phyloP scores from a whole-genome alignment of 257 asterid species.

The Verbena officinalis region DNA sequence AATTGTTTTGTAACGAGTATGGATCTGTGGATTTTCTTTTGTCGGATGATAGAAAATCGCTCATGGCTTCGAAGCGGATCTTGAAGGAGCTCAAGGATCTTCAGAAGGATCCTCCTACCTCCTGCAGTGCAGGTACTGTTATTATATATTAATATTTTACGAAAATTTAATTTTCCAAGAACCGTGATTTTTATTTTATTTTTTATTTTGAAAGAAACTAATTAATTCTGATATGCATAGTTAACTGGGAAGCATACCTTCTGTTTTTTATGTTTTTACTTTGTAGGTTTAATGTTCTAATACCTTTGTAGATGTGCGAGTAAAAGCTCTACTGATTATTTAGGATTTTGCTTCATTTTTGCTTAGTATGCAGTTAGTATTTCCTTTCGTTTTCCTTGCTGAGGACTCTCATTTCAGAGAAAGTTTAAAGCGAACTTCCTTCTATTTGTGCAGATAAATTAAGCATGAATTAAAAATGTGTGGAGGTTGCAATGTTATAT shows the following conservation, averaged over 20 bases:
- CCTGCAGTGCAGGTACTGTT: slow-evolving; percentile 46
- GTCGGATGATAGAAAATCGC: slow-evolving; percentile 28
- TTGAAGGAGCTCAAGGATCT: slow-evolving; percentile 52
- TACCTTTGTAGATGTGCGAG: background rate
- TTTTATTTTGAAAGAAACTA: no score
- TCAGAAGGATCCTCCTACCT: slow-evolving; percentile 50
- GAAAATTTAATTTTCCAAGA: background rate
- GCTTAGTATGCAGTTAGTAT: background rate
- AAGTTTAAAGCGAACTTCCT: background rate
- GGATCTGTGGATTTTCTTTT: slow-evolving; percentile 28
- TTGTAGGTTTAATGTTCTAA: background rate
- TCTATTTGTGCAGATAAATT: background rate
- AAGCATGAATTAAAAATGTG: background rate
- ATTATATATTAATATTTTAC: background rate
- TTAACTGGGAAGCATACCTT: background rate
- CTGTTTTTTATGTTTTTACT: background rate
- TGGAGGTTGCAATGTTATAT: no score
- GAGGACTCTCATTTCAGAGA: background rate
- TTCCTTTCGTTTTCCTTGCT: no score
- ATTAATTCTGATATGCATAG: slow-evolving; percentile 14
- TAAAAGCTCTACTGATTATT: slow-evolving; percentile 3
- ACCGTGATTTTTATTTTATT: no score
- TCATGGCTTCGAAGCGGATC: slow-evolving; percentile 50
- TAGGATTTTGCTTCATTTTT: background rate
- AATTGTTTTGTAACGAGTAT: background rate